Base-by-base conservation (phyloP, 192 early-diverging fungal genomes). In the Backusella parvicylindrica region DNA sequence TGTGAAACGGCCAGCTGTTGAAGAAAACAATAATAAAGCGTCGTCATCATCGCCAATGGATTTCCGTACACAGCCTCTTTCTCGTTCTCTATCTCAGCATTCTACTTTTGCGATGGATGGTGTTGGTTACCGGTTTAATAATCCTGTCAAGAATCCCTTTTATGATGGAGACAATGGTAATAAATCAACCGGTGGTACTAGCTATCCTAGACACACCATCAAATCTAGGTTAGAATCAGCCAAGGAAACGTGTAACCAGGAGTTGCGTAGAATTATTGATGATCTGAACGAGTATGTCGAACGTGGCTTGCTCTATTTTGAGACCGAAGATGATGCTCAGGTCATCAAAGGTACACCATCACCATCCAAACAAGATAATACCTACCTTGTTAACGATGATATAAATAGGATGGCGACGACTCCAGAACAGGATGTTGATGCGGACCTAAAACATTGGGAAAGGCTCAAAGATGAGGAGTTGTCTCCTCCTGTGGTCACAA, bases 271-370 rank as follows among this genome's bases (percentile, higher is more conserved):
- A 18, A 89, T 93, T 68, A 88, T 94, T 32, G 78, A 86, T 41
- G 91, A 89, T 50, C 80, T 94, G 3, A 86, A 88, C 70, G 87
- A 89, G 43, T 88, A 86, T 49, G 92, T 93, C 9, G 92, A 95
- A 68, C 82, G 79, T 30, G 82, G 84, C 12, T 77, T 85, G 12
- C 80, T 78, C 18, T 82, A 88, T 64, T 84, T 82, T 23, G 84
- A 85, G 47, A 80, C 83, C 18, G 74, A 67, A 11, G 73, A 82
- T 56, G 74, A 82, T 67, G 72, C 76, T 6, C 23, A 70, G 7
- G 56, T 64, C 53, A 50, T 72, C 18, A 40, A 76, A 56, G 72
- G 41, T 73, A 21, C 32, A 36, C 2, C 60, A 26, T 8, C 65
- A 37, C 15, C 66, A 68, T 23, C 18, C 6, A 33, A 35, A 68